Evolutionary conservation across 805 yeast genomes (phyloP), one percentile per base, ranked within the genome.

Genomic region (Kuraishia borneana): DNA sequence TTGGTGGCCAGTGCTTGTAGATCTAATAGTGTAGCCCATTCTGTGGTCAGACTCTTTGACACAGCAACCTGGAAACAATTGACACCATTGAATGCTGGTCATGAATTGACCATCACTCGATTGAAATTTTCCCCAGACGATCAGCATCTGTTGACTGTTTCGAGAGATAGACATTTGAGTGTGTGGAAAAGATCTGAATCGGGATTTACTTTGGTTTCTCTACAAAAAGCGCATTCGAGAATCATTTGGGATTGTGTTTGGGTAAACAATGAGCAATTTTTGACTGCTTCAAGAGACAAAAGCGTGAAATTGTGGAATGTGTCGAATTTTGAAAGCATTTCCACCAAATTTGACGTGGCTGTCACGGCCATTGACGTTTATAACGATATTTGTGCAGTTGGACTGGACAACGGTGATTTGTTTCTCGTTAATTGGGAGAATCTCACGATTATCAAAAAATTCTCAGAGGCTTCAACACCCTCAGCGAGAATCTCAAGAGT

Each of bases 191-290:
- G 72, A 36, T 42, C 37, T n/a, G 50, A 42, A 21, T 6, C 10
- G 5, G 26, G 26, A 14, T 36, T 42, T 26, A 17, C 21, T n/a
- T 35, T 54, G 19, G 40, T 56, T 17, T 46, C 43, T 19, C 20
- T 52, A 8, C 45, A 51, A 57, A 84, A 81, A 51, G 96, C 96
- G 1, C 99, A 94, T 50, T 56, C 80, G 2, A 73, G 96, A 55
- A 89, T 92, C 46, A 73, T 92, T 29, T 94, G 98, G 98, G 97
- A 92, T 58, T 78, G 89, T 51, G 71, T 82, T 26, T 92, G 96
- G 95, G 28, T 25, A 7, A 7, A 12, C 13, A 51, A 51, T 3
- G 27, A 34, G 18, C 51, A 53, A n/a, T 88, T 89, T 48, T 49
- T 83, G n/a, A 88, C 96, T 1, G 89, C 76, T 0, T 79, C 95